phyloP scores from a whole-genome alignment of 331 rosid genomes.

The Rosa hybrid region DNA sequence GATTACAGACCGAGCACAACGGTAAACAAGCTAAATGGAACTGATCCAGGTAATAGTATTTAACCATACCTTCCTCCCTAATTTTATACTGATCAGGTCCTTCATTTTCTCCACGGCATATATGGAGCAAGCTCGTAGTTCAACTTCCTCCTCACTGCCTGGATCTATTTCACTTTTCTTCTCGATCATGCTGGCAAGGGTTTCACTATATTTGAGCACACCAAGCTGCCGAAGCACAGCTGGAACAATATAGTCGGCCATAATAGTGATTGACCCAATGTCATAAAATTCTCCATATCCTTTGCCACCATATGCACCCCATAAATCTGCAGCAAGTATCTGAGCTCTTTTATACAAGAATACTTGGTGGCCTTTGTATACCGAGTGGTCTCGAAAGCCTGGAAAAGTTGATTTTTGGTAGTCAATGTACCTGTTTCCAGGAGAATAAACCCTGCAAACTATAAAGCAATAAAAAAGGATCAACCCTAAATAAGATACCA shows the following conservation, averaged over 20 bases:
- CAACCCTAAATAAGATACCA: conserved; percentile 43
- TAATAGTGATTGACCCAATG: conserved; percentile 75
- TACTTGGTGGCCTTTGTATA: conserved; percentile 91
- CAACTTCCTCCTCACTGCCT: conserved; percentile 99
- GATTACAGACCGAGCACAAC: background rate
- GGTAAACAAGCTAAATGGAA: background rate
- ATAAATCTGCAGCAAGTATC: conserved; percentile 91
- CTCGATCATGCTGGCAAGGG: conserved; percentile 66
- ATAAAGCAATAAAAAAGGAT: background rate
- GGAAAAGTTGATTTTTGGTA: conserved; percentile 22
- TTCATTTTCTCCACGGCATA: conserved; percentile 94
- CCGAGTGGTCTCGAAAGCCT: conserved; percentile 93
- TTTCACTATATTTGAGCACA: conserved; percentile 72
- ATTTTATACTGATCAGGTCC: conserved; percentile 70
- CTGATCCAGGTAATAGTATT: background rate
- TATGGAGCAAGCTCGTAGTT: conserved; percentile 90
- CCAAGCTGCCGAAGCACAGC: conserved; percentile 91
- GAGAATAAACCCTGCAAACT: conserved; percentile 13
- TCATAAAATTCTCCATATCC: conserved; percentile 87
- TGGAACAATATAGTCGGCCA: conserved; percentile 98
- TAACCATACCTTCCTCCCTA: conserved; percentile 71
- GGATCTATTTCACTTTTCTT: conserved; percentile 69
- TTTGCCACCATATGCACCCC: conserved; percentile 85
- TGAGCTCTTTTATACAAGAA: conserved; percentile 97
- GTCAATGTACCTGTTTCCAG: conserved; percentile 31